Evolutionary conservation across 1,284 basidiomycete genomes (phyloP).

Genomic region (Ganoderma meredithae): DNA sequence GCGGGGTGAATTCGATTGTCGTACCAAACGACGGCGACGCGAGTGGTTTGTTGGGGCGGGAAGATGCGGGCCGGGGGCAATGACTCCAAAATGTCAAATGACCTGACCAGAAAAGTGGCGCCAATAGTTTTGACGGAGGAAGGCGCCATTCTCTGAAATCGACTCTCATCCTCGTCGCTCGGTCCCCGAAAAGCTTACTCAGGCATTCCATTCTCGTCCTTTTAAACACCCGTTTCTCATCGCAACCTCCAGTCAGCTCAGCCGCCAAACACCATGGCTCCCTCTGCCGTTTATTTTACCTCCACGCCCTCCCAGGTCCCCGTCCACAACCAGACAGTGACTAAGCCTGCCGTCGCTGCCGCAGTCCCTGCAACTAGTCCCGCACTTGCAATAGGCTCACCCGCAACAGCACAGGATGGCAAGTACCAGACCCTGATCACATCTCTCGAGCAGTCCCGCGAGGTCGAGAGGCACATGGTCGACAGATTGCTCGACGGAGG

Average conservation of each 20-base stretch:
- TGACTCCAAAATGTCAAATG: slow-evolving; percentile 25
- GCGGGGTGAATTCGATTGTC: slow-evolving; percentile 1
- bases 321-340: slow-evolving; percentile 30
- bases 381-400: slow-evolving; percentile 78
- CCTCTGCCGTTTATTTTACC: slow-evolving; percentile 57
- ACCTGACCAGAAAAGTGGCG: slow-evolving; percentile 14
- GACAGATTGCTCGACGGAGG: slow-evolving; percentile 81
- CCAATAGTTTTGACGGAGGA: slow-evolving; percentile 29
- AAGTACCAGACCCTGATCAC: slow-evolving; percentile 75
- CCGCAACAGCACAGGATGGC: slow-evolving; percentile 75
- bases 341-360: slow-evolving; percentile 31
- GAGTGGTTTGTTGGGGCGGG: slow-evolving; percentile 22
- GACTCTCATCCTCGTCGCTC: slow-evolving; percentile 21
- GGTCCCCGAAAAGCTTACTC: slow-evolving; percentile 21
- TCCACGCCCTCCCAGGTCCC: slow-evolving; percentile 25
- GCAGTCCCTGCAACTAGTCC: slow-evolving; percentile 43
- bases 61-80: slow-evolving; percentile 19
- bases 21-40: slow-evolving; percentile 23
- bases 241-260: slow-evolving; percentile 13
- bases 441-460: slow-evolving; percentile 57
- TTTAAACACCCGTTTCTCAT: slow-evolving; percentile 26
- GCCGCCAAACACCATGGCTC: slow-evolving; percentile 56
- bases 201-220: slow-evolving; percentile 19
- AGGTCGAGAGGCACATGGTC: slow-evolving; percentile 76
- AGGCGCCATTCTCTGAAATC: slow-evolving; percentile 18